phyloP scores from a whole-genome alignment of 2,329 filamentous ascomycete species.

The Colletotrichum filicis region DNA sequence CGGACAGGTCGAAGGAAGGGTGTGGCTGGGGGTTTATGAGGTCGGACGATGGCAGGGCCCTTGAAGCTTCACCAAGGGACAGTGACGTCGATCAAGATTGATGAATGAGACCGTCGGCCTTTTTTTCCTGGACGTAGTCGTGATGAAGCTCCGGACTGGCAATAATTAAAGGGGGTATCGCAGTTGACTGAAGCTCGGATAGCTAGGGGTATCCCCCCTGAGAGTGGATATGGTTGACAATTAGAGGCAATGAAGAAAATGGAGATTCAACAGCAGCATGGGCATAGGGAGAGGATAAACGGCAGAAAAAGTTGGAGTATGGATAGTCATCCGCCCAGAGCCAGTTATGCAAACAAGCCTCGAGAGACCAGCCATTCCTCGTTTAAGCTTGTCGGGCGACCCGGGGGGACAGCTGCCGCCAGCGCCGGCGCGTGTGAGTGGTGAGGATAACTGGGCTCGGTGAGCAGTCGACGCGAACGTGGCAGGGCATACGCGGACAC shows the following conservation, averaged over 20 bases:
- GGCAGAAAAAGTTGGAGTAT: neutral
- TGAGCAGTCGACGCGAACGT: neutral
- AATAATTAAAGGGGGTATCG: neutral
- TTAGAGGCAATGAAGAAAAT: neutral
- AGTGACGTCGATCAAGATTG: neutral
- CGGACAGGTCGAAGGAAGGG: neutral
- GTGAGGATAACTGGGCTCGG: neutral
- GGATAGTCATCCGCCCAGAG: neutral
- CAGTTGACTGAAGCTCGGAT: neutral
- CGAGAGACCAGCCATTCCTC: neutral
- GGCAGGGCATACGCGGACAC: slow-evolving; percentile 28
- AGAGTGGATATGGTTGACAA: slow-evolving; percentile 21
- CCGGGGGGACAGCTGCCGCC: neutral
- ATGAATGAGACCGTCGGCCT: neutral
- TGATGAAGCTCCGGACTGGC: neutral
- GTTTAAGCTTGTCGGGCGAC: slow-evolving; percentile 26
- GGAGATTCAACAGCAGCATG: neutral
- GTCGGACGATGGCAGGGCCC: slow-evolving; percentile 14
- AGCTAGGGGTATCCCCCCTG: slow-evolving; percentile 4
- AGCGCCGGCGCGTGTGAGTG: neutral
- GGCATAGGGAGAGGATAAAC: neutral
- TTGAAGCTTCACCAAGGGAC: neutral
- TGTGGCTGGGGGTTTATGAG: neutral
- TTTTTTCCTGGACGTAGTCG: neutral
- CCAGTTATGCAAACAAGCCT: neutral